A percentile compares a stretch with the other conserved stretches of the same genome.
Conservation (phyloP, 176 grass and related monocot genomes). For the Ensete glaucum region DNA sequence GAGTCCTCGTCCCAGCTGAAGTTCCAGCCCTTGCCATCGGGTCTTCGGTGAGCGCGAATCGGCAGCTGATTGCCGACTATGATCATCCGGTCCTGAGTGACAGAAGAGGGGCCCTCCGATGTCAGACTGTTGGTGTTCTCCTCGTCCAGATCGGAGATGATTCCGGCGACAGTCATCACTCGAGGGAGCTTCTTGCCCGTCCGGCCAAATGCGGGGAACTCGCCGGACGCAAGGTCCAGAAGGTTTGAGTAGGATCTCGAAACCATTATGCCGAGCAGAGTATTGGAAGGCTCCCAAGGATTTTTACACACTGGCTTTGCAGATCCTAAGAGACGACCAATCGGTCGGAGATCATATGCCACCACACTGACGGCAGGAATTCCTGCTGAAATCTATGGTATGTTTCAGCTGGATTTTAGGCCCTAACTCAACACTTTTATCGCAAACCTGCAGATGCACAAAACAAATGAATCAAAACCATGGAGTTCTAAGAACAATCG, state of each 20-base stretch:
- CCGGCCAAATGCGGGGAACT: conserved; percentile 16
- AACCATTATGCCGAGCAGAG: conserved; percentile 23
- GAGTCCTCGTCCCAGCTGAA: conserved; percentile 61
- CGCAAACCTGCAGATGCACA: not conserved
- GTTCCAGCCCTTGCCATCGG: conserved; percentile 30
- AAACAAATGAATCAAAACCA: no score
- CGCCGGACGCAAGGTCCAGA: conserved; percentile 35
- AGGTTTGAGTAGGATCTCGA: conserved; percentile 52
- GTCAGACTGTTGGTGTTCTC: conserved; percentile 28
- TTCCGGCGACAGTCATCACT: conserved; percentile 38
- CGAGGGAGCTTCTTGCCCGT: conserved; percentile 26
- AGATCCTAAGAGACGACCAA: not conserved
- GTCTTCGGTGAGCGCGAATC: conserved; percentile 21
- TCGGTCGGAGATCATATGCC: no score
- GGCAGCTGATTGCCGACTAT: conserved; percentile 52
- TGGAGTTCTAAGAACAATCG: no score
- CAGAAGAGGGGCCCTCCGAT: conserved; percentile 31
- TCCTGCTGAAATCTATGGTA: no score
- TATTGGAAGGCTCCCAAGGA: not conserved
- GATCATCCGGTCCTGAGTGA: conserved; percentile 32
- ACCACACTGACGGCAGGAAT: no score
- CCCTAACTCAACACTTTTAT: not conserved
- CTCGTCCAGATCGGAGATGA: conserved; percentile 35
- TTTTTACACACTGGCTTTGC: not conserved
- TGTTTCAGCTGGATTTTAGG: no score